Conservation (phyloP, 352 stramenopile species). For the Pythium periplocum region DNA sequence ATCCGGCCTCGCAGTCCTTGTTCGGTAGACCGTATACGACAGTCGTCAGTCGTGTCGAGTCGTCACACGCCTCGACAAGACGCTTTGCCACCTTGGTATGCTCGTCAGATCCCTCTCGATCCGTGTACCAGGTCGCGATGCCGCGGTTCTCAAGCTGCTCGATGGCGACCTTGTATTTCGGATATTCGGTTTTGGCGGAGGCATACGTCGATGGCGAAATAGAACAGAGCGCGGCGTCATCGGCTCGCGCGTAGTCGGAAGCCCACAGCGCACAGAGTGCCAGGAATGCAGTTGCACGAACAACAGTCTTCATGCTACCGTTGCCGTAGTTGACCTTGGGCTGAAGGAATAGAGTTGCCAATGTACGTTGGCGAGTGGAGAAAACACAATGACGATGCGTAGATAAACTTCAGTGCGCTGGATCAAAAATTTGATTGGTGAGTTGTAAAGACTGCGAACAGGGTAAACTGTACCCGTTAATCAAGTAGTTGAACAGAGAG, state of each 20-base stretch:
- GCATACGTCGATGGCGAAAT: constrained; percentile 35
- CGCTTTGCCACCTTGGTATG: constrained; percentile 29
- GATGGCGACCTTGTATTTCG: constrained; percentile 37
- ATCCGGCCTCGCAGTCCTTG: constrained; percentile 63
- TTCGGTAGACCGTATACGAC: constrained; percentile 71
- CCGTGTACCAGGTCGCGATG: constrained; percentile 69
- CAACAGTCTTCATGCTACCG: too few relatives aligned
- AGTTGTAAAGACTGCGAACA: too few relatives aligned
- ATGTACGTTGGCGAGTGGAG: neutral
- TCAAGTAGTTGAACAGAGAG: too few relatives aligned
- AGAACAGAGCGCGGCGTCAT: constrained; percentile 39
- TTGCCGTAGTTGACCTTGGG: too few relatives aligned
- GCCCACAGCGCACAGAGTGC: neutral
- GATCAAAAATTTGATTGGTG: too few relatives aligned
- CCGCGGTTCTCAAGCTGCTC: constrained; percentile 40
- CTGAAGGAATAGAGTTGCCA: neutral
- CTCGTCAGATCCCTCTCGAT: constrained; percentile 31
- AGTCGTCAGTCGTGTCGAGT: constrained; percentile 33
- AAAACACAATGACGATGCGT: neutral
- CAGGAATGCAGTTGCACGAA: neutral
- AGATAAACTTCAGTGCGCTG: too few relatives aligned
- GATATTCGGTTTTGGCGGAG: constrained; percentile 35
- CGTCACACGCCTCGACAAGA: constrained; percentile 32
- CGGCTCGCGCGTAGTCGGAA: neutral
- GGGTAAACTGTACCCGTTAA: too few relatives aligned